phyloP scores from a whole-genome alignment of 768 basidiomycete species.

The Kwoniella mangroviensis region DNA sequence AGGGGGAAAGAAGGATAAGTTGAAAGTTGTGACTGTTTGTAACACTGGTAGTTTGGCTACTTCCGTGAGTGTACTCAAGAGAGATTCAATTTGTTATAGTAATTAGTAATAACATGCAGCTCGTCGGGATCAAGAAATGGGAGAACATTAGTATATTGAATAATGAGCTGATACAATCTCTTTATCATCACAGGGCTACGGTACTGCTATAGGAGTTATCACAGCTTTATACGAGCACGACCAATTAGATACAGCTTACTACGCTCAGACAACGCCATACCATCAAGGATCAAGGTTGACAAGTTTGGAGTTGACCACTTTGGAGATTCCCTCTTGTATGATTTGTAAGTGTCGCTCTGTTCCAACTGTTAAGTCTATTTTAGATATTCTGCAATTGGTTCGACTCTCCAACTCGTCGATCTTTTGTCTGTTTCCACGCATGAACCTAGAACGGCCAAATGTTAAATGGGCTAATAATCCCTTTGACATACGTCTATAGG shows the following conservation, averaged over 20 bases:
- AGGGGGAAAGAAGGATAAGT: slow-evolving; percentile 60
- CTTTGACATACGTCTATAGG: slow-evolving; percentile 7
- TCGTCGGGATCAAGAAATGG: no score
- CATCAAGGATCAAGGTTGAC: slow-evolving; percentile 76
- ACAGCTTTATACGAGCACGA: slow-evolving; percentile 81
- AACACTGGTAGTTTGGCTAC: slow-evolving; percentile 97
- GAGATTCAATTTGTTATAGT: no score
- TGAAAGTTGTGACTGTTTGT: slow-evolving; percentile 91
- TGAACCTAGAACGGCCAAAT: no score
- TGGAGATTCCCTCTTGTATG: slow-evolving; percentile 86
- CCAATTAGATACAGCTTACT: slow-evolving; percentile 81
- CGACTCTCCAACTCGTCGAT: no score
- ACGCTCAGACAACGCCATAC: slow-evolving; percentile 80
- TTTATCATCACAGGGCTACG: slow-evolving; percentile 72
- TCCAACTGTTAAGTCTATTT: background rate
- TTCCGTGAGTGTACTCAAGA: slow-evolving; percentile 65
- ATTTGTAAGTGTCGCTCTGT: slow-evolving; percentile 64
- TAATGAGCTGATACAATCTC: no score
- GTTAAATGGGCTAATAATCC: background rate
- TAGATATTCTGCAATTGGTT: no score
- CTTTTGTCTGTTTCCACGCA: no score
- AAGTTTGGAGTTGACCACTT: slow-evolving; percentile 81
- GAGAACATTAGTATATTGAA: no score
- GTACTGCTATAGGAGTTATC: slow-evolving; percentile 91
- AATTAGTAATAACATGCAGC: no score